phyloP scores from a whole-genome alignment of 495 filamentous ascomycete species.

The Glutinoglossum americanum region DNA sequence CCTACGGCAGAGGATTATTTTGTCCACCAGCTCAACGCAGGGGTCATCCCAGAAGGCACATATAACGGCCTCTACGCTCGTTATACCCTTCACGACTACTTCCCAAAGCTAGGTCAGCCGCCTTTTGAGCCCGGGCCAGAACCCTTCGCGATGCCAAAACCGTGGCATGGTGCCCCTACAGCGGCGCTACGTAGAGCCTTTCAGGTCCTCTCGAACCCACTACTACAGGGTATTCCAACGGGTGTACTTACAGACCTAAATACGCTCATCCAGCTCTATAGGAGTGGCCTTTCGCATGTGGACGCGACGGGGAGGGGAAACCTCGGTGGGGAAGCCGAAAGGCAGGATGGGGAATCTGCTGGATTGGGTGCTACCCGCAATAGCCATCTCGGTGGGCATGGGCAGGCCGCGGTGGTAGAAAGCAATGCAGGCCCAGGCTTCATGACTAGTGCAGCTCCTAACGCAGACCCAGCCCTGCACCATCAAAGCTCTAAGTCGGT shows the following conservation, averaged over 20 bases:
- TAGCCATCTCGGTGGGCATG: background rate
- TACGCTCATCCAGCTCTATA: background rate
- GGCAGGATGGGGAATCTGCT: background rate
- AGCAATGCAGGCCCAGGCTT: background rate
- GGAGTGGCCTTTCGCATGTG: background rate
- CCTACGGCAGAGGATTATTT: conserved; percentile 5
- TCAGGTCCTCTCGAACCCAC: conserved; percentile 1
- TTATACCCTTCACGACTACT: conserved; percentile 5
- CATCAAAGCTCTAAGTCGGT: background rate
- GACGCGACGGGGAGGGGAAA: background rate
- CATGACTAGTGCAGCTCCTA: background rate
- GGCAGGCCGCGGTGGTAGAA: background rate
- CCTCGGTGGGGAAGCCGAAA: background rate
- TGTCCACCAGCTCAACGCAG: conserved; percentile 3
- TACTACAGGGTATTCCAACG: background rate
- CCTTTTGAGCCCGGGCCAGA: conserved; percentile 1
- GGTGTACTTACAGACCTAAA: background rate
- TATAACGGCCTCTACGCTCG: conserved; percentile 4
- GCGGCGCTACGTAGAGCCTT: conserved; percentile 5
- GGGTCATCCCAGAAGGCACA: conserved; percentile 2
- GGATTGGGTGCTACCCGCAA: background rate
- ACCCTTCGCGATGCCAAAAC: conserved; percentile 4
- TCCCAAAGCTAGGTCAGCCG: conserved; percentile 4
- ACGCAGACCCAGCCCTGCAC: background rate
- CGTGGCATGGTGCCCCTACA: conserved; percentile 7